phyloP scores from a whole-genome alignment of 768 basidiomycete species.

The Cystobasidium onofrii region DNA sequence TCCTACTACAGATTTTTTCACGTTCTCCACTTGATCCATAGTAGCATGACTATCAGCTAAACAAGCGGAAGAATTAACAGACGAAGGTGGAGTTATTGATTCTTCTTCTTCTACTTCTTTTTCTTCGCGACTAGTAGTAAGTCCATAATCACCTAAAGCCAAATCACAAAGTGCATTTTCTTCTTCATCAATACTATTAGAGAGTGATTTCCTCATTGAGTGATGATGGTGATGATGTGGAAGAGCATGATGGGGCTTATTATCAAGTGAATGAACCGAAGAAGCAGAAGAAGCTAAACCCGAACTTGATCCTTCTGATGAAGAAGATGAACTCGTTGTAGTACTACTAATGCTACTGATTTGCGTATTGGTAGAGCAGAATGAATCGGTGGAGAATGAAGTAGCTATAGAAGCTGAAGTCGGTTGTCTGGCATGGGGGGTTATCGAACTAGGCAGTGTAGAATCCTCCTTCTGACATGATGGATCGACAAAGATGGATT shows the following conservation, averaged over 20 bases:
- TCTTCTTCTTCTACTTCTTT: too few species aligned
- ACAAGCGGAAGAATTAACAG: too few species aligned
- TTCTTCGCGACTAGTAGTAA: too few species aligned
- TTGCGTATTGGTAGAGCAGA: constrained; percentile 34
- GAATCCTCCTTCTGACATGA: not conserved
- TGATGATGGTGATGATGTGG: not conserved
- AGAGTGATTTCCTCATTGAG: not conserved
- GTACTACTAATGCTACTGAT: too few species aligned
- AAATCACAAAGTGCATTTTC: not conserved
- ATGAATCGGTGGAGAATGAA: constrained; percentile 32
- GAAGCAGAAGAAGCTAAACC: constrained; percentile 38
- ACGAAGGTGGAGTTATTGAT: too few species aligned
- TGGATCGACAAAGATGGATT: not conserved
- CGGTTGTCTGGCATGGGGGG: constrained; percentile 22
- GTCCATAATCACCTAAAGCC: not conserved
- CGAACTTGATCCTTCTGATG: constrained; percentile 41
- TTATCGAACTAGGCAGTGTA: constrained; percentile 35
- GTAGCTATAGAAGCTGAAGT: constrained; percentile 29
- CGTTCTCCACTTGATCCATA: too few species aligned
- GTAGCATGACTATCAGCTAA: too few species aligned
- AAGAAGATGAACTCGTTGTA: constrained; percentile 43
- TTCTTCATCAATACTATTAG: constrained; percentile 6
- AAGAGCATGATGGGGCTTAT: not conserved
- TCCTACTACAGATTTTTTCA: too few species aligned
- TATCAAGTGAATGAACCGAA: constrained; percentile 33